Base-by-base conservation (phyloP, 2,329 filamentous ascomycete species). In the Aspergillus spinulosporus region DNA sequence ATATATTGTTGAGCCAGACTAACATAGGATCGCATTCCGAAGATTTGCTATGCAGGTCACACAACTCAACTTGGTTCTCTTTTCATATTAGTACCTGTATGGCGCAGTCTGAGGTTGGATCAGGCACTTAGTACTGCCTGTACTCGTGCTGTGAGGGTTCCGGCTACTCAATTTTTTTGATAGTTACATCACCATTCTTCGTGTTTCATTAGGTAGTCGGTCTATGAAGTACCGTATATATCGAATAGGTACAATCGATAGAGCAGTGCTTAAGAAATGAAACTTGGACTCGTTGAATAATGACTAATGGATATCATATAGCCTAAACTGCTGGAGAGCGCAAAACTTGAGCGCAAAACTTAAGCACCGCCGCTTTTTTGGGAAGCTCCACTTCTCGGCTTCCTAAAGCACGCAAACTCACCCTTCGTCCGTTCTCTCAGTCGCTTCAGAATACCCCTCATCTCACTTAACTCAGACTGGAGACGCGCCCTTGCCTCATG, bases 371-470 rank as follows among this genome's bases (percentile, higher is more conserved):
- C 52, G 40, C 63, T 28, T 39, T 69, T 70, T 28, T 65, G 62
- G 11, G 60, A 57, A 2, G 57, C 54, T 39, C 63, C 64, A 51
- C 64, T 67, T 71, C 84, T 83, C 21, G 78, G 78, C 72, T 87
- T 89, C 72, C 83, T 87, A 71, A 93, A 93, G 72, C 89, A 92
- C n/a, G 87, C 85, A 78, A 96, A 96, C 73, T 95, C 90, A 61
- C 87, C 90, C 75, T 88, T 88, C 63, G 88, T 93, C 44, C 86
- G 84, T 68, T 96, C 91, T 56, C 90, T 81, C 63, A 96, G 76
- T 64, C 85, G 85, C 82, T 97, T 97, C 63, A 99, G 78, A 45
- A 93, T 87, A 49, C 83, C 87, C 60, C 93, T 85, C 89, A 99
- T 92, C 71, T 92, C 91, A 2, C 90, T 89, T 63, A 99, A 76